phyloP scores from a whole-genome alignment of 2,329 filamentous ascomycete species.

The Fusarium buxicola region DNA sequence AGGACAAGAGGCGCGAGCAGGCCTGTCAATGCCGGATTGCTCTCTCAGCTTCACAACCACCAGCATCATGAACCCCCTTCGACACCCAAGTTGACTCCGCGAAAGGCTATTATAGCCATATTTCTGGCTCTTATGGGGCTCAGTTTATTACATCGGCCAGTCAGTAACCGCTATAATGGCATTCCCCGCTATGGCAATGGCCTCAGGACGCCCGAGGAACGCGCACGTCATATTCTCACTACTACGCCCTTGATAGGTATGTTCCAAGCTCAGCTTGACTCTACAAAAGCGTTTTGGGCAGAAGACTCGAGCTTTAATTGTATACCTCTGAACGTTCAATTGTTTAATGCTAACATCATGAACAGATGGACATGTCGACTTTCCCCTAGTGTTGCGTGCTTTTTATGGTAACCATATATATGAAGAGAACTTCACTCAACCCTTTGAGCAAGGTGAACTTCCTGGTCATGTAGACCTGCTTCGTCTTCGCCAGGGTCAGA shows the following conservation, averaged over 20 bases:
- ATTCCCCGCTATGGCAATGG: constrained; percentile 43
- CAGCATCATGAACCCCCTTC: constrained; percentile 35
- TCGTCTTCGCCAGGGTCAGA: constrained; percentile 75
- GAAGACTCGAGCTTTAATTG: no score
- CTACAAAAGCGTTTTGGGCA: no score
- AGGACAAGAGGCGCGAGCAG: constrained; percentile 29
- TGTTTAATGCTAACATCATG: not conserved
- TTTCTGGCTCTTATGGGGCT: constrained; percentile 45
- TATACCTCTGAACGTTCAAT: no score
- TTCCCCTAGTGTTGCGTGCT: constrained; percentile 77
- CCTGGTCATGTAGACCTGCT: constrained; percentile 81
- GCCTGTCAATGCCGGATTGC: constrained; percentile 33
- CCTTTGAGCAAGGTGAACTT: constrained; percentile 78
- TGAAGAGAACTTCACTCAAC: constrained; percentile 74
- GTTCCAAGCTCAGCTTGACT: not conserved
- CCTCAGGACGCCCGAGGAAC: constrained; percentile 55
- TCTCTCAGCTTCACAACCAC: constrained; percentile 35
- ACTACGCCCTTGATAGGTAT: constrained; percentile 63
- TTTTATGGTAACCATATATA: constrained; percentile 83
- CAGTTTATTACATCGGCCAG: constrained; percentile 44
- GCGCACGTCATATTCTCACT: constrained; percentile 59
- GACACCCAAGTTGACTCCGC: constrained; percentile 43
- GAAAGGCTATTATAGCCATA: constrained; percentile 38
- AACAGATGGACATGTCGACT: constrained; percentile 91
- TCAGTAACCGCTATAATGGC: constrained; percentile 40